phyloP scores from a whole-genome alignment of 2,329 filamentous ascomycete genomes.

The Cryphonectria carpinicola region DNA sequence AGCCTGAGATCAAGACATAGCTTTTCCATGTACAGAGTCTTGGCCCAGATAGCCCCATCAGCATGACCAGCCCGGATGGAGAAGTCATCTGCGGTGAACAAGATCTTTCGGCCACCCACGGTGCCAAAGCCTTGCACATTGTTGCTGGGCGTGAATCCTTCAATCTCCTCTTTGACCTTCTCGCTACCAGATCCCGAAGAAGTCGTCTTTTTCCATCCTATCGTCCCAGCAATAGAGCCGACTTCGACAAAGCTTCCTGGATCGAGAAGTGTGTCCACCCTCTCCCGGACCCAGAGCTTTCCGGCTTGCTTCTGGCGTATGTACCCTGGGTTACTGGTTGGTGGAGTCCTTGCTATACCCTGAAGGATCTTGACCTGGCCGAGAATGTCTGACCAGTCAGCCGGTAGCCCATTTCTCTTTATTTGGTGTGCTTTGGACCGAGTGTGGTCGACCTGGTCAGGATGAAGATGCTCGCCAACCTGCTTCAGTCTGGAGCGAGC shows the following conservation, averaged over 20 bases:
- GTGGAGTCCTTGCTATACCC: constrained; percentile 57
- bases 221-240: constrained; percentile 62
- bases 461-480: constrained; percentile 48
- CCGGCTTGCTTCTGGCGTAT: constrained; percentile 65
- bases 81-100: constrained; percentile 69
- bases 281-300: constrained; percentile 68
- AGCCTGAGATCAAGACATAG: constrained; percentile 59
- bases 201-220: constrained; percentile 56
- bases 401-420: constrained; percentile 50
- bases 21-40: constrained; percentile 66
- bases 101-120: constrained; percentile 55
- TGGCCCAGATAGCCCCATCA: constrained; percentile 60
- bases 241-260: constrained; percentile 60
- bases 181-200: constrained; percentile 46
- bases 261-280: constrained; percentile 62
- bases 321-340: constrained; percentile 59
- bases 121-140: constrained; percentile 64
- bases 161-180: constrained; percentile 53
- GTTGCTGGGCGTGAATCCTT: constrained; percentile 60
- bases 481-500: constrained; percentile 51
- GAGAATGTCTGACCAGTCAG: constrained; percentile 65
- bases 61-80: constrained; percentile 66
- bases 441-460: constrained; percentile 1
- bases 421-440: constrained; percentile 32
- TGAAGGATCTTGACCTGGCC: constrained; percentile 57